phyloP scores from a whole-genome alignment of 75 land plant species.

The Sequoia sempervirens region DNA sequence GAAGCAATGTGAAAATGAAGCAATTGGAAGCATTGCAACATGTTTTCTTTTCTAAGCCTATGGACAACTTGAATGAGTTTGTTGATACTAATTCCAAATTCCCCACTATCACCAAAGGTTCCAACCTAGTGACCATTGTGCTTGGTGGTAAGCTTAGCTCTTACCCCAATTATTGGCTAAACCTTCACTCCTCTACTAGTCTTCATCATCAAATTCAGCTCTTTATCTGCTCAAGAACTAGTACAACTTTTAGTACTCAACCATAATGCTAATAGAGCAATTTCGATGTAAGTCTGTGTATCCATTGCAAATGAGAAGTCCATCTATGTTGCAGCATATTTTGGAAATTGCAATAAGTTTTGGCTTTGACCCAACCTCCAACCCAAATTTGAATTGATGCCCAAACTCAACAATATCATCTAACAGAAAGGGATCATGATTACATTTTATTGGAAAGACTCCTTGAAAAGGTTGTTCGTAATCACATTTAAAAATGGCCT shows the following conservation, averaged over 20 bases:
- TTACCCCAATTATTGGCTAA: conserved; percentile 31
- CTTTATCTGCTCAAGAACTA: conserved; percentile 48
- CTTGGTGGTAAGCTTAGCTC: conserved; percentile 42
- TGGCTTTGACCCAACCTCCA: conserved; percentile 53
- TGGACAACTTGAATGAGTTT: conserved; percentile 39
- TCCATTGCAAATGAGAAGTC: conserved; percentile 49
- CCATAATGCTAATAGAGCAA: conserved; percentile 30
- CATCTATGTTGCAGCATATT: conserved; percentile 29
- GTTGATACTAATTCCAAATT: conserved; percentile 35
- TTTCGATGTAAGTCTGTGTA: conserved; percentile 41
- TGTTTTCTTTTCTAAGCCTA: conserved; percentile 32
- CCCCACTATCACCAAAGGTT: conserved; percentile 42
- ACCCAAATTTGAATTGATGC: conserved; percentile 25
- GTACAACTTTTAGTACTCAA: conserved; percentile 26
- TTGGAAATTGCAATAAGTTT: conserved; percentile 42
- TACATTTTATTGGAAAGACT: conserved; percentile 49
- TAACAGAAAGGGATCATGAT: conserved; percentile 29
- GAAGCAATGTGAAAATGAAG: conserved; percentile 53
- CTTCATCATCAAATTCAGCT: conserved; percentile 38
- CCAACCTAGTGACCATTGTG: conserved; percentile 43
- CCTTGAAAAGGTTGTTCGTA: conserved; percentile 42
- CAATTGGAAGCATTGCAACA: conserved; percentile 40
- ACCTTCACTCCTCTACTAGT: conserved; percentile 20
- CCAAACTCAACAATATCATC: conserved; percentile 44
- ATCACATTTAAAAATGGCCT: no score